Conservation (phyloP, 257 asterid genomes). For the Sherardia arvensis region DNA sequence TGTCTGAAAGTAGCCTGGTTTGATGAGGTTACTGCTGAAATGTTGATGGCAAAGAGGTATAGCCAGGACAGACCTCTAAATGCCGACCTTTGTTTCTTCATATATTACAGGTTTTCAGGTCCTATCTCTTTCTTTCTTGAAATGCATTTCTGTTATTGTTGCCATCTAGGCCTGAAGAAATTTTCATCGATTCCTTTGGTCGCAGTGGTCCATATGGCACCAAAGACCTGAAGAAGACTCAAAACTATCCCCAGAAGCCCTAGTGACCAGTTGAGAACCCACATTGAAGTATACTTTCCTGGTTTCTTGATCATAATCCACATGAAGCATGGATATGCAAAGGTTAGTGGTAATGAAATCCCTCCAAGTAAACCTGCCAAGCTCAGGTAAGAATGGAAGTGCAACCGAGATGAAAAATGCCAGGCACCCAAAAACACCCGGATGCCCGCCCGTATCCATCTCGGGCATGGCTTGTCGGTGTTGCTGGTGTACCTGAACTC, state of each 20-base stretch:
- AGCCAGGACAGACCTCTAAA: too few relatives aligned
- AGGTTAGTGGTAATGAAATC: constrained; percentile 63
- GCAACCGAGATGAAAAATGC: constrained; percentile 76
- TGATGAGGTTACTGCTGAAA: too few relatives aligned
- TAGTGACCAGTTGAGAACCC: constrained; percentile 70
- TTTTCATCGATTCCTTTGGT: constrained; percentile 56
- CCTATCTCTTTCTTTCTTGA: not conserved
- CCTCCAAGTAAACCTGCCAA: constrained; percentile 86
- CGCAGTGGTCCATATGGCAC: constrained; percentile 67
- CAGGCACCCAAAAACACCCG: constrained; percentile 65
- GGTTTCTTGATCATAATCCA: constrained; percentile 68
- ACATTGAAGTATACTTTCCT: constrained; percentile 29
- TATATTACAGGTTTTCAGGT: constrained; percentile 5
- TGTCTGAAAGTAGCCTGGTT: too few relatives aligned
- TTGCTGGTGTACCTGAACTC: constrained; percentile 77
- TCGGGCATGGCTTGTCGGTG: constrained; percentile 58
- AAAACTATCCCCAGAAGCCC: constrained; percentile 58
- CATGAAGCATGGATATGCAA: constrained; percentile 88
- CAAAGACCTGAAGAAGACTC: constrained; percentile 50
- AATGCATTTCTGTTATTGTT: not conserved
- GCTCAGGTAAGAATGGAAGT: constrained; percentile 59
- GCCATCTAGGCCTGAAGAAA: constrained; percentile 63
- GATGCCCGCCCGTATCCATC: constrained; percentile 60
- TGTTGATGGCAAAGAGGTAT: too few relatives aligned
- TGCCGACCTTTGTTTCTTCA: constrained; percentile 13